Evolutionary conservation across 352 stramenopile genomes (phyloP).

Genomic region (Phytophthora constricta): DNA sequence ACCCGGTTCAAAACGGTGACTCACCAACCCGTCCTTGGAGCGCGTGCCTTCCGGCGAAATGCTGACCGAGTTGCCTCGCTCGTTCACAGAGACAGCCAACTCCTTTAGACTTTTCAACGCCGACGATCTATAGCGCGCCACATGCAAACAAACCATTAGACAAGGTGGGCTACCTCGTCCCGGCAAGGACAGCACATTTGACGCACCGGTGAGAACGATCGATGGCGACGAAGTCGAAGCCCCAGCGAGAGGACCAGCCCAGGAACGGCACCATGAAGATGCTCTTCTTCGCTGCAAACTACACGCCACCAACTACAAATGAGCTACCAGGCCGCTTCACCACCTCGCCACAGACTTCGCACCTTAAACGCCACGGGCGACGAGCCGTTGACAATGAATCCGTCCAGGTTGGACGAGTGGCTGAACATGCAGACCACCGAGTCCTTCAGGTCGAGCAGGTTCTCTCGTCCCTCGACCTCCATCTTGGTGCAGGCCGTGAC

Average conservation of each 20-base stretch:
- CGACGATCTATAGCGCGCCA: conserved; percentile 39
- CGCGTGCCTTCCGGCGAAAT: conserved; percentile 88
- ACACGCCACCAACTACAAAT: not conserved
- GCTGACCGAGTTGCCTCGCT: conserved; percentile 73
- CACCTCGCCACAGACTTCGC: conserved; percentile 4
- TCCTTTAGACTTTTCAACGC: conserved; percentile 77
- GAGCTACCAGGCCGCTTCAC: too few species aligned
- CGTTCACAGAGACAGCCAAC: conserved; percentile 71
- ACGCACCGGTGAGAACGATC: conserved; percentile 73
- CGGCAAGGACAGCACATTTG: not conserved
- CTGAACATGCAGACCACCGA: conserved; percentile 87
- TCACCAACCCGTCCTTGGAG: conserved; percentile 79
- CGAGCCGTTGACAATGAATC: conserved; percentile 80
- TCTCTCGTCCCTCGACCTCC: conserved; percentile 54
- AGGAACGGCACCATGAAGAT: conserved; percentile 83
- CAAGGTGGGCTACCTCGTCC: not conserved
- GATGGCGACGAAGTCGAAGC: conserved; percentile 82
- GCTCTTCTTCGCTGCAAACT: conserved; percentile 88
- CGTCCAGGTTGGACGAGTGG: conserved; percentile 86
- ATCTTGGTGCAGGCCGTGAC: conserved; percentile 59
- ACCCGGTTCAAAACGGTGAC: not conserved
- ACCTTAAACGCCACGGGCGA: conserved; percentile 80
- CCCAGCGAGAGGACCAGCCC: conserved; percentile 77
- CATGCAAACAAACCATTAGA: conserved; percentile 12
- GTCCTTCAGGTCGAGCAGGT: conserved; percentile 61